phyloP scores from a whole-genome alignment of 805 yeast genomes.

The Trichomonascus vanleenenianus region DNA sequence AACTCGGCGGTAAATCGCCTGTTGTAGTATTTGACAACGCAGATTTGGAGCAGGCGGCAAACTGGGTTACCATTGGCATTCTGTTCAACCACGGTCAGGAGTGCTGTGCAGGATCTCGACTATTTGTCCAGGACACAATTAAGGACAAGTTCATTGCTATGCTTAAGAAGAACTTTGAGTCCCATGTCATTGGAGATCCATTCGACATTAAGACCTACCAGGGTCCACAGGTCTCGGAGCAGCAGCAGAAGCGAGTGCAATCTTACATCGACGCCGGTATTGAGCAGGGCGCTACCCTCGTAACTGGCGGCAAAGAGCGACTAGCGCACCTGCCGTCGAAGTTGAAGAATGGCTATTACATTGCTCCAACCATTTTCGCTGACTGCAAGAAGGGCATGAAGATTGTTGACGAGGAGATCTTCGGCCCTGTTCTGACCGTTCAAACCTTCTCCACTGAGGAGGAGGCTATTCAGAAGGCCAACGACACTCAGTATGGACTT shows the following conservation, averaged over 20 bases:
- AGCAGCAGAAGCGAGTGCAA: constrained; percentile 67
- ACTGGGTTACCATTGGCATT: constrained; percentile 67
- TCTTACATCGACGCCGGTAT: constrained; percentile 66
- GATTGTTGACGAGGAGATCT: constrained; percentile 72
- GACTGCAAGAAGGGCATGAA: constrained; percentile 57
- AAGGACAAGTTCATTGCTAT: constrained; percentile 55
- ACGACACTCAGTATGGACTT: constrained; percentile 65
- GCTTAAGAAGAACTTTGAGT: constrained; percentile 45
- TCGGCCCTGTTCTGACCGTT: constrained; percentile 75
- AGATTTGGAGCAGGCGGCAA: constrained; percentile 64
- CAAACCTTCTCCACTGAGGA: constrained; percentile 56
- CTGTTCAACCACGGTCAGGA: constrained; percentile 92
- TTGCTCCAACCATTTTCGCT: constrained; percentile 67
- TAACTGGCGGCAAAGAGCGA: constrained; percentile 65
- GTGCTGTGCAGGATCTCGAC: constrained; percentile 88
- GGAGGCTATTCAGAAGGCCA: constrained; percentile 61
- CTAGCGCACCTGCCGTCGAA: constrained; percentile 33
- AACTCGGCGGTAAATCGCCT: constrained; percentile 94
- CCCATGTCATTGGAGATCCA: constrained; percentile 53
- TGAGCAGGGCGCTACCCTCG: constrained; percentile 71
- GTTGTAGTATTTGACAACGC: constrained; percentile 81
- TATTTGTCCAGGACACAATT: constrained; percentile 73
- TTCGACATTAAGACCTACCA: constrained; percentile 64
- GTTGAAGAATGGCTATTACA: constrained; percentile 48
- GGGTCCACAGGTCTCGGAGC: constrained; percentile 81